A percentile compares a stretch with the other conserved stretches of the same genome.
Evolutionary conservation across 2,329 filamentous ascomycete species (phyloP).

Genomic region (Ustulina deusta): DNA sequence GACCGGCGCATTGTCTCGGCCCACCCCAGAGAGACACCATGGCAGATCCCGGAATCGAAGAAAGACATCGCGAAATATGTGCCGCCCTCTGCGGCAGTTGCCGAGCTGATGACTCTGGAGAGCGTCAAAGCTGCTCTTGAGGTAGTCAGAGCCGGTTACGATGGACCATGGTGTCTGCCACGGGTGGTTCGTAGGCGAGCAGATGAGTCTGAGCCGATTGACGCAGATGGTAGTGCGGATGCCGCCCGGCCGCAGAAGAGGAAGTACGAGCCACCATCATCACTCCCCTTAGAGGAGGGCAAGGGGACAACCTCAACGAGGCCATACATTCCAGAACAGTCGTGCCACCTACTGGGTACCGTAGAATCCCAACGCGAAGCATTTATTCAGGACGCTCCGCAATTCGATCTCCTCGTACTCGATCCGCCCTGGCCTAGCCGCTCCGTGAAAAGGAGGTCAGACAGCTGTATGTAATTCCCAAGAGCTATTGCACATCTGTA

Average conservation of each 20-base stretch:
- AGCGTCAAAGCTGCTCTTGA: slow-evolving; percentile 60
- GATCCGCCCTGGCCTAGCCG: slow-evolving; percentile 88
- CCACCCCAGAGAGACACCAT: slow-evolving; percentile 58
- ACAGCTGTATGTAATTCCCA: slow-evolving; percentile 55
- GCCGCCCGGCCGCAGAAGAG: slow-evolving; percentile 35
- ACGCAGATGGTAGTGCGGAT: slow-evolving; percentile 1
- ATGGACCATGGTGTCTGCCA: slow-evolving; percentile 62
- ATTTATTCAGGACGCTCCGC: slow-evolving; percentile 59
- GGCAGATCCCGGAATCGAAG: slow-evolving; percentile 67
- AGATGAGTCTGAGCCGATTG: slow-evolving; percentile 1
- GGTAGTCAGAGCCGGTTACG: slow-evolving; percentile 49
- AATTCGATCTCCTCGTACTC: slow-evolving; percentile 76
- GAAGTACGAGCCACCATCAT: slow-evolving; percentile 24
- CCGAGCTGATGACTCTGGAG: slow-evolving; percentile 66
- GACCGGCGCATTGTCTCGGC: slow-evolving; percentile 60
- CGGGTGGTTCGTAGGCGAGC: slow-evolving; percentile 47
- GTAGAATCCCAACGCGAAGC: slow-evolving; percentile 56
- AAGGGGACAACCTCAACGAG: slow-evolving; percentile 7
- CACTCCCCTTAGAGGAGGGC: slow-evolving; percentile 3
- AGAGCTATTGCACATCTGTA: not conserved
- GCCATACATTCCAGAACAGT: slow-evolving; percentile 56
- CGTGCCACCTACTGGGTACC: slow-evolving; percentile 62
- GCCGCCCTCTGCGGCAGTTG: slow-evolving; percentile 62
- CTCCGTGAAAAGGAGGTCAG: slow-evolving; percentile 72
- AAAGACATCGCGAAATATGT: slow-evolving; percentile 50